Conservation (phyloP, 805 yeast species). For the Saccharomycopsis selenospora region DNA sequence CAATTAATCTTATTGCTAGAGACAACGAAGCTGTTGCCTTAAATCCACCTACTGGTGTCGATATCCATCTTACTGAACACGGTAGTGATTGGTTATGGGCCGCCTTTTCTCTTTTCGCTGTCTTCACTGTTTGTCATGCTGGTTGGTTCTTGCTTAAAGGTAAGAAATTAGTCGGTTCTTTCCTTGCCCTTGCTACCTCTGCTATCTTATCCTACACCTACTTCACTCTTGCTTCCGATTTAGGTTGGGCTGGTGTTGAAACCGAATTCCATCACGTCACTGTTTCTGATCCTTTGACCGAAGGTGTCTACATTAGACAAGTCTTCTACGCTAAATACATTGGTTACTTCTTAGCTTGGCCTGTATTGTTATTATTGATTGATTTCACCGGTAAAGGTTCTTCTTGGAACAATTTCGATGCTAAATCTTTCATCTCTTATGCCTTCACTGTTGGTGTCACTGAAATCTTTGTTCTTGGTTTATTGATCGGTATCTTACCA, state of each 20-base stretch:
- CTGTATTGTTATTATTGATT: conserved; percentile 30
- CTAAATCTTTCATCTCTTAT: conserved; percentile 23
- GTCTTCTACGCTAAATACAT: conserved; percentile 38
- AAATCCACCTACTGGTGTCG: conserved; percentile 27
- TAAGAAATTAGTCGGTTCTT: conserved; percentile 27
- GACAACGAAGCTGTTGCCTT: conserved; percentile 29
- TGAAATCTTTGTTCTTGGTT: conserved; percentile 37
- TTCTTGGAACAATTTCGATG: background rate
- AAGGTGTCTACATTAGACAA: conserved; percentile 32
- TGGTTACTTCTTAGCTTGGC: conserved; percentile 43
- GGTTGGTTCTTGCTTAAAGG: conserved; percentile 9
- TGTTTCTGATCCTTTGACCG: conserved; percentile 25
- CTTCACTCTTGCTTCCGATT: conserved; percentile 39
- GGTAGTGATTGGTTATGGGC: conserved; percentile 41
- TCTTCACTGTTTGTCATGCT: conserved; percentile 19
- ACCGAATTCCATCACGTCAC: conserved; percentile 35
- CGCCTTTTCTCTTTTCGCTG: conserved; percentile 30
- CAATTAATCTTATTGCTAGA: background rate
- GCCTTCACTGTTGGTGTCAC: conserved; percentile 30
- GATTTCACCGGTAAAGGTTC: conserved; percentile 23
- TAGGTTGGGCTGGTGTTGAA: conserved; percentile 37
- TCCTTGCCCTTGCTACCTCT: conserved; percentile 31
- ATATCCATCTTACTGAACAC: conserved; percentile 31
- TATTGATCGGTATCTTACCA: conserved; percentile 38
- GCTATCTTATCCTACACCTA: conserved; percentile 34